Evolutionary conservation across 78 protist species (phyloP), one percentile per base, ranked within the genome.

Genomic region (Dictyostelium brefeldianum): DNA sequence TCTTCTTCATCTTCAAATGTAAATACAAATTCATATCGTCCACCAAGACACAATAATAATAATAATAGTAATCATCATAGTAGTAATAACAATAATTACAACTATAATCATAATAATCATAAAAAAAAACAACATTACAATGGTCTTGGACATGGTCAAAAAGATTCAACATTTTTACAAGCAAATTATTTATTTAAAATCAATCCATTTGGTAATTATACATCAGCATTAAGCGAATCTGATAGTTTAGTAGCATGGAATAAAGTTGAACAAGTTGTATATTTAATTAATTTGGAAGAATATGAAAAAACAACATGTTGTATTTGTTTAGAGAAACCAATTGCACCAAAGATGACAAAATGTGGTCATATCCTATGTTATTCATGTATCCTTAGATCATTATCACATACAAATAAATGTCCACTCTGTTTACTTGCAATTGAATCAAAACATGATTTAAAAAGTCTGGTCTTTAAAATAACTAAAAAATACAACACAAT

Each of bases 351-450:
- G 46, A 80, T 87, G 8, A 78, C 93, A 27, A 87, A 65, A 64
- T 87, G 93, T 77, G 93, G 93, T 25, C 93, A 87, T 77, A 64
- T 87, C 5, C 5, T 74, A 50, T 87, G 93, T 31, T 77, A 56
- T 74, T 29, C 65, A 10, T 87, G 93, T 64, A 78, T 87, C 10
- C 43, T 87, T 27, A 64, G 93, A 65, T 50, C 15, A 4, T 50
- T 87, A 51, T 75, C 78, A 20, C 85, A 87, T 64, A 43, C 83
- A 14, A 47, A 27, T 20, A 87, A 77, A 64, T 87, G 93, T 50
- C 93, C 93, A 31, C 79, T 87, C 4, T 87, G 93, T 87, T 51
- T 87, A 22, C 41, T 17, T 64, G 65, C 78, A 1, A 87, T 65
- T 20, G 43, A 67, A 67, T 43, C 54, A 1, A 77, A 77, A 50